These are phyloP conservation scores for slime mould (Dictyostelium discoideum) DNA, from an alignment of 78 protist species.

Conservation along the genomic window dicty_2.7 NC_007088.5:7119001-7119500, in stretches of 20 bases:
- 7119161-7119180: conserved; percentile 34
- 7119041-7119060: conserved; percentile 33
- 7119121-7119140: not conserved
- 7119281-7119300: conserved; percentile 65
- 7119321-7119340: conserved; percentile 80
- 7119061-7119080: conserved; percentile 1
- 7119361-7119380: conserved; percentile 14
- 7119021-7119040: not conserved
- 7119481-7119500: conserved; percentile 57
- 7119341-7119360: conserved; percentile 39
- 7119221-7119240: not conserved
- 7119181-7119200: conserved; percentile 40
- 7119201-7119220: not conserved
- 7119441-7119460: conserved; percentile 9
- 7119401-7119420: conserved; percentile 24
- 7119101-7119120: not conserved
- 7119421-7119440: conserved; percentile 23
- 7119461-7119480: not conserved
- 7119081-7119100: conserved; percentile 82
- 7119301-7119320: conserved; percentile 61
- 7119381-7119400: conserved; percentile 25
- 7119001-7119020: conserved; percentile 13
- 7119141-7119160: not conserved
- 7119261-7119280: not conserved
- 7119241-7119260: not conserved